Evolutionary conservation across 352 stramenopile genomes (phyloP).

Genomic region (Poterioochromonas sp.): DNA sequence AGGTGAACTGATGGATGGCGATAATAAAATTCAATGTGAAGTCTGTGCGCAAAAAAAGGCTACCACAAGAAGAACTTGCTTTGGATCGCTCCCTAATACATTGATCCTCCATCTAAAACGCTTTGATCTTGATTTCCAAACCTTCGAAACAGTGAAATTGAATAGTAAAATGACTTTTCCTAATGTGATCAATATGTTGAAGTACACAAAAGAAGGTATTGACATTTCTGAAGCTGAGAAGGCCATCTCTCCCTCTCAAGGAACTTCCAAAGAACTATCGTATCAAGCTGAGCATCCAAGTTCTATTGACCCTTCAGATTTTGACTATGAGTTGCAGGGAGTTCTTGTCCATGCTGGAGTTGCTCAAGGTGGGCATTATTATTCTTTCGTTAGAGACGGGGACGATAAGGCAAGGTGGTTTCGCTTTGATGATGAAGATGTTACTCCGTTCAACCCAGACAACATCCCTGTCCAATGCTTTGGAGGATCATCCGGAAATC

Average conservation of each 20-base stretch:
- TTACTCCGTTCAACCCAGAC: slow-evolving; percentile 87
- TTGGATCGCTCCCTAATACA: slow-evolving; percentile 86
- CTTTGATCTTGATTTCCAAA: slow-evolving; percentile 98
- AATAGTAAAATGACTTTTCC: slow-evolving; percentile 89
- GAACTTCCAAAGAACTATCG: not conserved
- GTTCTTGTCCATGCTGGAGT: slow-evolving; percentile 96
- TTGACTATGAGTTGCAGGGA: slow-evolving; percentile 91
- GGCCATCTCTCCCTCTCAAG: not conserved
- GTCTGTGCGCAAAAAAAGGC: slow-evolving; percentile 93
- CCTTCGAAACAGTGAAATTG: slow-evolving; percentile 98
- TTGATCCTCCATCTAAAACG: slow-evolving; percentile 96
- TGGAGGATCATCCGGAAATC: slow-evolving; percentile 61
- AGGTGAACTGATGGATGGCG: slow-evolving; percentile 97
- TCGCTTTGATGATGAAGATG: slow-evolving; percentile 97
- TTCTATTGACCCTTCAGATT: slow-evolving; percentile 65
- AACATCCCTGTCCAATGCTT: slow-evolving; percentile 96
- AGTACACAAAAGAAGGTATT: slow-evolving; percentile 90
- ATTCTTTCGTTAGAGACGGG: slow-evolving; percentile 72
- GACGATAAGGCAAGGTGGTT: slow-evolving; percentile 71
- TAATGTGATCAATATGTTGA: slow-evolving; percentile 95
- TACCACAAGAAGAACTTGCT: slow-evolving; percentile 84
- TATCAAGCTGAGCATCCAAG: not conserved
- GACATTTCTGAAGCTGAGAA: slow-evolving; percentile 51
- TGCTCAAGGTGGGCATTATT: slow-evolving; percentile 97
- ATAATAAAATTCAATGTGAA: slow-evolving; percentile 96